phyloP scores from a whole-genome alignment of 495 filamentous ascomycete species.

The Friedmanniomyces simplex region DNA sequence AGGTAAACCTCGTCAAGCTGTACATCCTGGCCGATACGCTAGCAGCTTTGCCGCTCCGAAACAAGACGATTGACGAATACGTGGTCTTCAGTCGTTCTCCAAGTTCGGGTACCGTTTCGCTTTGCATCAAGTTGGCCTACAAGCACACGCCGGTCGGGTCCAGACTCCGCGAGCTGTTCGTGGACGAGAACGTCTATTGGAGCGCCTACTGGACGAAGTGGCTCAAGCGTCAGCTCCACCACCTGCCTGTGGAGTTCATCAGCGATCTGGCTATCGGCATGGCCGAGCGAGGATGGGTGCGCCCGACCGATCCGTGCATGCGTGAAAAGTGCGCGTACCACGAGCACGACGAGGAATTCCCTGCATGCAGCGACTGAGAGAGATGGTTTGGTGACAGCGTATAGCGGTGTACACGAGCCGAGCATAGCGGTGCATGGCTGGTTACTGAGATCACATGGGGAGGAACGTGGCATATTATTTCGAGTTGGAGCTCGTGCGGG shows the following conservation, averaged over 20 bases:
- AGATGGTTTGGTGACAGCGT: not conserved
- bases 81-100: too few relatives aligned
- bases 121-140: not conserved
- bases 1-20: not conserved
- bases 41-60: not conserved
- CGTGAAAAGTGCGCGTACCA: not conserved
- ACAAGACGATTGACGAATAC: not conserved
- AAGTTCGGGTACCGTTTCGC: not conserved
- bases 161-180: not conserved
- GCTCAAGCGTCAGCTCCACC: not conserved
- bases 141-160: not conserved
- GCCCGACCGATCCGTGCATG: not conserved
- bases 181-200: not conserved
- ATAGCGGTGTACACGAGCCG: too few relatives aligned
- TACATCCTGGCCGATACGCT: not conserved
- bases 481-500: too few relatives aligned
- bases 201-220: not conserved
- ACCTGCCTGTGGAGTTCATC: not conserved
- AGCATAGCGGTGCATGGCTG: too few relatives aligned
- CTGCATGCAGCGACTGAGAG: not conserved
- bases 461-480: too few relatives aligned
- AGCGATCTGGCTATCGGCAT: not conserved
- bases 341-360: conserved; percentile 1
- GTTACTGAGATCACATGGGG: too few relatives aligned
- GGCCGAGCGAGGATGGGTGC: too few relatives aligned